These are phyloP conservation scores for Lolium perenne DNA, from an alignment of 176 grass and related monocot genomes.

Conservation along the genomic window DNA sequence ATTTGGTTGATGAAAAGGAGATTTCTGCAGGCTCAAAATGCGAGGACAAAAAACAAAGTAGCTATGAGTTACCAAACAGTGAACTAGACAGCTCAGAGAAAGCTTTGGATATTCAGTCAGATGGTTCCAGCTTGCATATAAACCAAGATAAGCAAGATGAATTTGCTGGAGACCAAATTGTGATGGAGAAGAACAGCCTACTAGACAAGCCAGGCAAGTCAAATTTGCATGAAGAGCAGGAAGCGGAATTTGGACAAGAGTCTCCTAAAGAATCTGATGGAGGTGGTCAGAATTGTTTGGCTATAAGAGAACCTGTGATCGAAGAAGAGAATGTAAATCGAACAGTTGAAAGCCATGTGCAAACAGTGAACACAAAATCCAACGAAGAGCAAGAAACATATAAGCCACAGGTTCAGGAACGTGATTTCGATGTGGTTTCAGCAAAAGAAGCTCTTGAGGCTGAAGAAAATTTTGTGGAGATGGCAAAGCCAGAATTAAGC, in stretches of 20 bases:
- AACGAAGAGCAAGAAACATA: slow-evolving; percentile 34
- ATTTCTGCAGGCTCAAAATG: slow-evolving; percentile 33
- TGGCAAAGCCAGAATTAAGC: slow-evolving; percentile 44
- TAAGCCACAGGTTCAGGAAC: slow-evolving; percentile 47
- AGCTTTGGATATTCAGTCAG: slow-evolving; percentile 26
- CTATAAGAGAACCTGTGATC: slow-evolving; percentile 23
- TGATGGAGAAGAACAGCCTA: slow-evolving; percentile 30
- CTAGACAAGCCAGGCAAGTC: slow-evolving; percentile 36
- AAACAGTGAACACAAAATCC: slow-evolving; percentile 41
- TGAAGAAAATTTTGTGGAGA: slow-evolving; percentile 42
- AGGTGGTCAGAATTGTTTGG: slow-evolving; percentile 36
- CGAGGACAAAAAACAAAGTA: slow-evolving; percentile 33
- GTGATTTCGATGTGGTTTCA: slow-evolving; percentile 42
- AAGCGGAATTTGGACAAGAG: slow-evolving; percentile 28
- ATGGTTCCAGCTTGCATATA: slow-evolving; percentile 26
- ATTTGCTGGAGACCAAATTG: slow-evolving; percentile 22
- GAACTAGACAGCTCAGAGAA: slow-evolving; percentile 28
- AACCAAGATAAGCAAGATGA: slow-evolving; percentile 51
- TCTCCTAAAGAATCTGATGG: slow-evolving; percentile 32
- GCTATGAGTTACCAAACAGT: slow-evolving; percentile 23
- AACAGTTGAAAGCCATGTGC: slow-evolving; percentile 30
- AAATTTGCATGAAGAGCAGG: slow-evolving; percentile 32
- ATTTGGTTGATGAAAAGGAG: slow-evolving; percentile 42
- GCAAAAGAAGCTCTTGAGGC: slow-evolving; percentile 31
- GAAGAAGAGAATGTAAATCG: slow-evolving; percentile 45